Percentiles rank a stretch among this genome's conserved stretches.
These are phyloP conservation scores for Candida hungchunana DNA, from an alignment of 805 yeast species.

Conservation along the genomic window DNA sequence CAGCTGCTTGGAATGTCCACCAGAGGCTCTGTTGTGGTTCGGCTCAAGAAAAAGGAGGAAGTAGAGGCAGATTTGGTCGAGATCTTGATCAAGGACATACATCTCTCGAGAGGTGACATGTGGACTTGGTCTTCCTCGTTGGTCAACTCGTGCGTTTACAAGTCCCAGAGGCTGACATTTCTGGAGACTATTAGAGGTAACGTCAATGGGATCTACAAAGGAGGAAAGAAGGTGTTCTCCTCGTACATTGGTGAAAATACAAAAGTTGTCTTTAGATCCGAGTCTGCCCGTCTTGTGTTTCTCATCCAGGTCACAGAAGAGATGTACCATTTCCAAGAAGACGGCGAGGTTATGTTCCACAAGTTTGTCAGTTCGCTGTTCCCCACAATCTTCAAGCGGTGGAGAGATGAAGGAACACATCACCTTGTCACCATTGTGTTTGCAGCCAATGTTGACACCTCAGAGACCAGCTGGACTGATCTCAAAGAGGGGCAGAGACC, in stretches of 20 bases:
- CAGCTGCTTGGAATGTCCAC: conserved; percentile 59
- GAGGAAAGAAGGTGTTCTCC: conserved; percentile 68
- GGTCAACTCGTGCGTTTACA: conserved; percentile 59
- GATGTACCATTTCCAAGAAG: conserved; percentile 98
- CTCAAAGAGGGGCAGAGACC: conserved; percentile 70
- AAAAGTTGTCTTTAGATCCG: conserved; percentile 82
- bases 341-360: conserved; percentile 91
- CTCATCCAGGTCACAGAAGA: conserved; percentile 87
- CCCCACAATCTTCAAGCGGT: conserved; percentile 81
- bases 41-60: conserved; percentile 37
- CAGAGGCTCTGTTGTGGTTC: conserved; percentile 60
- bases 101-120: conserved; percentile 87
- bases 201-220: conserved; percentile 55
- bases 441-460: conserved; percentile 64
- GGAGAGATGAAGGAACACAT: conserved; percentile 85
- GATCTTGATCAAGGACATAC: conserved; percentile 71
- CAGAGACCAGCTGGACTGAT: conserved; percentile 47
- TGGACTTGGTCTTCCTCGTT: conserved; percentile 73
- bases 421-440: conserved; percentile 91
- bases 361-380: conserved; percentile 87
- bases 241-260: conserved; percentile 75
- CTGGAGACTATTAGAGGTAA: conserved; percentile 58
- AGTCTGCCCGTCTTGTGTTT: conserved; percentile 78
- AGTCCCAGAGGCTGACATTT: conserved; percentile 60
- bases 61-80: conserved; percentile 83